These are phyloP conservation scores for Uronychia setigera DNA, from an alignment of 73 alveolate genomes.

Conservation along the genomic window DNA sequence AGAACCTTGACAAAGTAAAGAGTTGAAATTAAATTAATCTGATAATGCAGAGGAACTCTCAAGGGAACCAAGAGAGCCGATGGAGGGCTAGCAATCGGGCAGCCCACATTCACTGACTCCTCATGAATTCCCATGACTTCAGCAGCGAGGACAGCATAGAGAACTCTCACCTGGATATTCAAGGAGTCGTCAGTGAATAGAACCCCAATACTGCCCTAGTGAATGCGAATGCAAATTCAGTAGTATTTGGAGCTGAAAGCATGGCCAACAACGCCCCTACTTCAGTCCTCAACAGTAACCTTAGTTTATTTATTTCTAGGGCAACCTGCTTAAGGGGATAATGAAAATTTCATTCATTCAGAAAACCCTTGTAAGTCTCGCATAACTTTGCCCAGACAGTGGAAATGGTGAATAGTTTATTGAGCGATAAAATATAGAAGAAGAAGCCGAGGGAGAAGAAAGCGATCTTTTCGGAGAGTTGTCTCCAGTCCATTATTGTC, in stretches of 20 bases:
- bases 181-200: too few species aligned
- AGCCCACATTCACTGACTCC: too few species aligned
- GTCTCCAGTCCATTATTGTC: not conserved
- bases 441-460: constrained; percentile 1
- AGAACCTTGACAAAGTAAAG: too few species aligned
- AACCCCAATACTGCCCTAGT: too few species aligned
- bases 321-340: not conserved
- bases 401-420: not conserved
- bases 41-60: too few species aligned
- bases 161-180: too few species aligned
- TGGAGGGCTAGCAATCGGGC: too few species aligned
- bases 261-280: not conserved
- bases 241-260: not conserved
- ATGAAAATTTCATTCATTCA: not conserved
- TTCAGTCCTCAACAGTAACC: not conserved
- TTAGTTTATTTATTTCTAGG: not conserved
- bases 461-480: not conserved
- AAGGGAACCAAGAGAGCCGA: too few species aligned
- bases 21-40: too few species aligned
- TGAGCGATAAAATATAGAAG: not conserved
- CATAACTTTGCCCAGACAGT: not conserved
- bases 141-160: too few species aligned
- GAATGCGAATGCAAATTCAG: not conserved
- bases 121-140: too few species aligned
- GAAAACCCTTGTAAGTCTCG: not conserved